These are phyloP conservation scores for Glycyrrhiza uralensis DNA, from an alignment of 306 rosid genomes.

Conservation along the genomic window DNA sequence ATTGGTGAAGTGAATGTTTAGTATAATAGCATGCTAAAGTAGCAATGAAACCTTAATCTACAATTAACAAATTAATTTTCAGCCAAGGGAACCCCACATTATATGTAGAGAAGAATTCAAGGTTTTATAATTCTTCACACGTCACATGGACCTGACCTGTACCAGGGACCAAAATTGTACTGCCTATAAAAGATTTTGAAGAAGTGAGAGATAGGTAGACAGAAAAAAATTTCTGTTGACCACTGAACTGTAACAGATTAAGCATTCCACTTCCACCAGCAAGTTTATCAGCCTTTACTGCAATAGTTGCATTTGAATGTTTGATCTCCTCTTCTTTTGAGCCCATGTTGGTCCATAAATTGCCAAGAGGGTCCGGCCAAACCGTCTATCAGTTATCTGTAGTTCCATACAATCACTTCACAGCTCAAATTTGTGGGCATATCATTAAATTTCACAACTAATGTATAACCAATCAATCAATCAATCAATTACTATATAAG, in stretches of 20 bases:
- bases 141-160: background rate
- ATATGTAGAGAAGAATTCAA: background rate
- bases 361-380: conserved; percentile 82
- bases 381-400: conserved; percentile 84
- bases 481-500: too few relatives aligned
- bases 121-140: background rate
- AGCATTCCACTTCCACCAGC: conserved; percentile 12
- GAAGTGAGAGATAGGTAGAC: background rate
- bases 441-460: background rate
- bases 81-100: background rate
- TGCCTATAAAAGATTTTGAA: background rate
- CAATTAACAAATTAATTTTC: background rate
- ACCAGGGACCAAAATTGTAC: conserved; percentile 11
- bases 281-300: conserved; percentile 33
- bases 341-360: conserved; percentile 97
- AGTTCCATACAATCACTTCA: conserved; percentile 24
- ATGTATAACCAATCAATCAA: too few relatives aligned
- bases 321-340: conserved; percentile 62
- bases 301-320: conserved; percentile 22
- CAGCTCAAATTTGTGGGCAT: conserved; percentile 3
- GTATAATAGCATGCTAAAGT: background rate
- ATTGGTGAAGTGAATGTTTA: background rate
- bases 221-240: background rate
- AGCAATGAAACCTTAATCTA: background rate
- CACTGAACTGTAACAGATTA: conserved; percentile 15